Percentiles rank a stretch among this genome's conserved stretches.
These are phyloP conservation scores for Ceratocystis lukuohia DNA, from an alignment of 2,329 filamentous ascomycete species.

Conservation along the genomic window DNA sequence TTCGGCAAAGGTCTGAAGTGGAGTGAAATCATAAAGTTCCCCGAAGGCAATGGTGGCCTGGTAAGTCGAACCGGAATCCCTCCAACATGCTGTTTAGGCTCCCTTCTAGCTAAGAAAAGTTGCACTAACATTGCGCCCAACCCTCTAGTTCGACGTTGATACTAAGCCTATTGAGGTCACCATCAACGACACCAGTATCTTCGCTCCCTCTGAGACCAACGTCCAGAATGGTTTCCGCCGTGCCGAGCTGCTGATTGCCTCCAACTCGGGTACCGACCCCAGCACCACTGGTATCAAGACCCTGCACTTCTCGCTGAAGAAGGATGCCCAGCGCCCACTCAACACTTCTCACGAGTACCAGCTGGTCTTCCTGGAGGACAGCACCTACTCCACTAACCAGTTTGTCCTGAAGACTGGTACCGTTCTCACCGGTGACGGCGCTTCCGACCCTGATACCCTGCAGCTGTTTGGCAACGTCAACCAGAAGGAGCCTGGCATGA, in stretches of 20 bases:
- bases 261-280: slow-evolving; percentile 38
- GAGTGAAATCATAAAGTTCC: slow-evolving; percentile 38
- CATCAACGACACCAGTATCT: slow-evolving; percentile 46
- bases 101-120: too few relatives aligned
- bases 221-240: slow-evolving; percentile 47
- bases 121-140: slow-evolving; percentile 6
- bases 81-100: neutral
- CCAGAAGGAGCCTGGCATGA: slow-evolving; percentile 31
- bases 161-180: slow-evolving; percentile 40
- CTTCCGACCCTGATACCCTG: slow-evolving; percentile 29
- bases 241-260: slow-evolving; percentile 40
- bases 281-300: slow-evolving; percentile 44
- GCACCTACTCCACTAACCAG: slow-evolving; percentile 37
- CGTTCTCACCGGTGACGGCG: slow-evolving; percentile 30
- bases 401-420: slow-evolving; percentile 43
- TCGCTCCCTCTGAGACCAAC: slow-evolving; percentile 35
- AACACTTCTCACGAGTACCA: slow-evolving; percentile 51
- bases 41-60: slow-evolving; percentile 28
- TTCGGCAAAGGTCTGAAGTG: slow-evolving; percentile 39
- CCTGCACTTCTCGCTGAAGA: slow-evolving; percentile 46
- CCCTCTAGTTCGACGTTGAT: slow-evolving; percentile 31
- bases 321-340: slow-evolving; percentile 37
- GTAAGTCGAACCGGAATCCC: slow-evolving; percentile 24
- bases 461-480: slow-evolving; percentile 37
- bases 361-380: slow-evolving; percentile 37